Evolutionary conservation across 192 early-diverging fungal genomes (phyloP), one percentile per base, ranked within the genome.

Genomic region (Chytriomyces sp.): DNA sequence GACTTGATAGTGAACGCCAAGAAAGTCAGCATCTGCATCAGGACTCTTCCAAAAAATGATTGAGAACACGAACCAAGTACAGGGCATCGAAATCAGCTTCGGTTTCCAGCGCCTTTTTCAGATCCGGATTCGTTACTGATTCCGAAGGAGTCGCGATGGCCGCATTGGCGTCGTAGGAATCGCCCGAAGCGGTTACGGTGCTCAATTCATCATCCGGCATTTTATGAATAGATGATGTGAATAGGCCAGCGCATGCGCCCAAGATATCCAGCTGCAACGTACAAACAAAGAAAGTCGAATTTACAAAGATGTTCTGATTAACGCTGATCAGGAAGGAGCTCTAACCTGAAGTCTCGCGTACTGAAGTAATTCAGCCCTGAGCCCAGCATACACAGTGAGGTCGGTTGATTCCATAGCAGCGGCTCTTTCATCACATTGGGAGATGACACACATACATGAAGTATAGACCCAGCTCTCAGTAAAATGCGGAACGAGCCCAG

Each of bases 381-480:
- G 86, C 0, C 90, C 89, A 77, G 93, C 93, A 79, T 93, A 93
- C 11, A 82, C 72, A 3, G 77, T 80, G 45, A 89, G 72, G 20
- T 83, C 80, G 28, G 82, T 77, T 24, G 81, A 73, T 62, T 89
- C 77, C 23, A 79, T 77, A 4, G 70, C 76, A 0, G 86, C 85
- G 0, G 88, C 86, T n/a, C 92, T 75, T 46, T 93, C 91, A 43
- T 95, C 94, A 79, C 93, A 94, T 61, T 94, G 92, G 28, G 84
- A 81, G 9, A 95, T 89, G 23, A 96, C 89, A 64, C 85, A 91
- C 80, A 92, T 87, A 68, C 93, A 93, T 6, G 91, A 86, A 4
- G 91, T 91, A 68, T 90, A 96, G n/a, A 92, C 86, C 94, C 94
- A 96, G 11, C 90, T 88, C 69, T 94, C 90, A 13, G 91, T 59